These are phyloP conservation scores for Pseudognaphalium luteoalbum DNA, from an alignment of 129 eudicot genomes.

Conservation along the genomic window DNA sequence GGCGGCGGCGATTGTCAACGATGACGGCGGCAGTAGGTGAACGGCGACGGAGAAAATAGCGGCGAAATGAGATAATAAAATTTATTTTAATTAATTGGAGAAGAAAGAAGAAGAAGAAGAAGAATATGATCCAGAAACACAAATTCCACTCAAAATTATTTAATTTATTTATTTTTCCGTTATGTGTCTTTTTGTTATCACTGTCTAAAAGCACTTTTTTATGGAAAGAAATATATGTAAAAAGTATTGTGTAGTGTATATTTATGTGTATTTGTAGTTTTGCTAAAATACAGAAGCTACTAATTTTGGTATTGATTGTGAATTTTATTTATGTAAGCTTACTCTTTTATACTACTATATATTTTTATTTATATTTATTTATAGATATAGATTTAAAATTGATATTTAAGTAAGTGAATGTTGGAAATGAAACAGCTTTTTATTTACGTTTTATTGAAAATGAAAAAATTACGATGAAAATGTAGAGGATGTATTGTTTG, in stretches of 20 bases:
- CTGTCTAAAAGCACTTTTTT: constrained; percentile 28
- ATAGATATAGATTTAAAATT: too few species aligned
- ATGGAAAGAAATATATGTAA: background rate
- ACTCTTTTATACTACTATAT: too few species aligned
- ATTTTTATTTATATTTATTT: too few species aligned
- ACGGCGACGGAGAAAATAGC: constrained; percentile 24
- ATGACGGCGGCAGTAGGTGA: constrained; percentile 36
- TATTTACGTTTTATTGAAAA: too few species aligned
- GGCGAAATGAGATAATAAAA: constrained; percentile 13
- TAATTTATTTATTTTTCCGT: constrained; percentile 20
- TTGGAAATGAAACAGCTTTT: too few species aligned
- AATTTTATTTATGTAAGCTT: too few species aligned
- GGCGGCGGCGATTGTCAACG: constrained; percentile 20
- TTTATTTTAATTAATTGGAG: constrained; percentile 16
- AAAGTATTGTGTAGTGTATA: too few species aligned
- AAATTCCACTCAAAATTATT: constrained; percentile 31
- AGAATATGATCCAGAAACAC: constrained; percentile 38
- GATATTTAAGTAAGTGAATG: too few species aligned
- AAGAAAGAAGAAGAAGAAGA: constrained; percentile 34
- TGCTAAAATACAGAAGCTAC: background rate
- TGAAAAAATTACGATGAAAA: too few species aligned
- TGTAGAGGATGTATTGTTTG: too few species aligned
- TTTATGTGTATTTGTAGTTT: background rate
- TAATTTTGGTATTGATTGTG: too few species aligned
- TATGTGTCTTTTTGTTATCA: constrained; percentile 35